Base-by-base conservation (phyloP, 2,329 filamentous ascomycete species). In the Zymoseptoria ardabiliae region DNA sequence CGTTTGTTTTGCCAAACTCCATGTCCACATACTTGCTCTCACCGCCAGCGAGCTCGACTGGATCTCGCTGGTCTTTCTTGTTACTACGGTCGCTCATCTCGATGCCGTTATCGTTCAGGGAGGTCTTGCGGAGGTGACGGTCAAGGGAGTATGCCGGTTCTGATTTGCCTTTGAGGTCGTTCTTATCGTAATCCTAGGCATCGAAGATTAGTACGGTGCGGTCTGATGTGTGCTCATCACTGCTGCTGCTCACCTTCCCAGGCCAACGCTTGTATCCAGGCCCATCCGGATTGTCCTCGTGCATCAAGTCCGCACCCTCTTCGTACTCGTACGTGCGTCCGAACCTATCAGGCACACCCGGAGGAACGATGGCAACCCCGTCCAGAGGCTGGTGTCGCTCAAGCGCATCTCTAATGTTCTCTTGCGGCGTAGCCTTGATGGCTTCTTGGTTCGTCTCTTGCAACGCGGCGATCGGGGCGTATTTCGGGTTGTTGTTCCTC, bases 221-320 rank as follows among this genome's bases (percentile, higher is more conserved):
- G n/a, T n/a, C n/a, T n/a, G n/a, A n/a, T n/a, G n/a, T n/a, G n/a
- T n/a, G n/a, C n/a, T n/a, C n/a, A n/a, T n/a, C n/a, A n/a, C n/a
- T n/a, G n/a, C n/a, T n/a, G n/a, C n/a, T n/a, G n/a, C 87, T 74
- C 80, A 94, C 91, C 65, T 89, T 72, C 54, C 85, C 85, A 3
- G 86, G 83, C 78, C 85, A 93, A 53, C 90, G 83, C 76, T 85
- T 88, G 71, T 94, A 96, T 13, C 88, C 81, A n/a, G 87, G 89
- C 17, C 89, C 89, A 0, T 76, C 71, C 2, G 84, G 82, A 61
- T 88, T 84, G 0, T 77, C 75, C 68, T 93, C 90, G 54, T 87
- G 81, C 87, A 92, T 91, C 71, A 96, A 79, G 69, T 96, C 91
- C 2, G 87, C 82, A n/a, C 91, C 91, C 69, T 97, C 91, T 68